Conservation (phyloP, 352 stramenopile genomes). For the Globisporangium rhizosaccharum region DNA sequence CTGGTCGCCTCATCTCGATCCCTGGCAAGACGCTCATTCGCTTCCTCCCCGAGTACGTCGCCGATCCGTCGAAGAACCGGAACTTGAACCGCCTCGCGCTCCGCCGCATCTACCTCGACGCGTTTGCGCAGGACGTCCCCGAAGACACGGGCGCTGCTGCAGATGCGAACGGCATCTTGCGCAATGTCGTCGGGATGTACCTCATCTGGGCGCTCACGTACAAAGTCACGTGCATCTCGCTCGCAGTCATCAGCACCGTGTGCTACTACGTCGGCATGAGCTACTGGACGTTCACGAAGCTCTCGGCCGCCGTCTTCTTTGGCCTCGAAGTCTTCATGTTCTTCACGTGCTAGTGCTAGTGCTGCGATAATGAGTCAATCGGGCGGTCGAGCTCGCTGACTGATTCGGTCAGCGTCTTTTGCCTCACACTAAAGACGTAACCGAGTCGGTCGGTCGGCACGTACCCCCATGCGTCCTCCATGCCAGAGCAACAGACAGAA, state of each 20-base stretch:
- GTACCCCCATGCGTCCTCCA: no score
- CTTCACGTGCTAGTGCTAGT: constrained; percentile 55
- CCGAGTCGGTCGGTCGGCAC: no score
- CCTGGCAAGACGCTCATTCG: constrained; percentile 70
- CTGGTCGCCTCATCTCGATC: constrained; percentile 64
- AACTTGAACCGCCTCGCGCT: constrained; percentile 80
- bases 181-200: constrained; percentile 62
- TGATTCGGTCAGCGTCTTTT: no score
- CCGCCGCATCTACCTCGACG: constrained; percentile 73
- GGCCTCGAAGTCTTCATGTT: constrained; percentile 69
- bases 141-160: constrained; percentile 52
- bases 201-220: constrained; percentile 67
- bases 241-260: constrained; percentile 29
- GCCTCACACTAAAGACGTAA: no score
- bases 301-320: constrained; percentile 41
- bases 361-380: not conserved
- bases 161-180: constrained; percentile 44
- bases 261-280: constrained; percentile 51
- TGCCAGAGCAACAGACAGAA: no score
- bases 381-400: no score
- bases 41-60: constrained; percentile 67
- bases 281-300: constrained; percentile 55
- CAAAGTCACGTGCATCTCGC: constrained; percentile 47
- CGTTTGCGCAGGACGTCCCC: constrained; percentile 65
- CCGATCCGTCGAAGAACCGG: constrained; percentile 60